Conservation (phyloP, 164 flowering plant species). For the Brasenia schreberi region DNA sequence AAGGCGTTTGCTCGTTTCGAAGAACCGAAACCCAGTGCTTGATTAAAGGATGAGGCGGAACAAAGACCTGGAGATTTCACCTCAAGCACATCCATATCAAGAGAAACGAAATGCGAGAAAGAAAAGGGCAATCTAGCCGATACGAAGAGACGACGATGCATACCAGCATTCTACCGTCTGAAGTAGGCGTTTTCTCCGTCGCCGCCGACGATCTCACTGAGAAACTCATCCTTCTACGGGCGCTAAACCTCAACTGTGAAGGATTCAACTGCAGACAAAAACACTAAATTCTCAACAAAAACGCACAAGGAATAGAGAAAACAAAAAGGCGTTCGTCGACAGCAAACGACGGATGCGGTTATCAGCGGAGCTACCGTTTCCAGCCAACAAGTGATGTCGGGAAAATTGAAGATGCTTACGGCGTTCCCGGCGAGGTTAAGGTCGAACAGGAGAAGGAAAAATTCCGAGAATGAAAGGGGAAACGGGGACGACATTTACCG, state of each 20-base stretch:
- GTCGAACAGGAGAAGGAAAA: too few relatives aligned
- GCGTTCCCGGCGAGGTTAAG: too few relatives aligned
- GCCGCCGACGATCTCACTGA: neutral
- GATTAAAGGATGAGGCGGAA: slow-evolving; percentile 92
- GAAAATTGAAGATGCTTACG: too few relatives aligned
- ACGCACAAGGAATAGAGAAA: neutral
- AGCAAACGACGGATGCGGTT: neutral
- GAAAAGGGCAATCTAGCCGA: neutral
- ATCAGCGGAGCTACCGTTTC: neutral
- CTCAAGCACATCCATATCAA: neutral
- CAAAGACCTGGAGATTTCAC: slow-evolving; percentile 46
- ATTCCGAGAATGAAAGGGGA: neutral
- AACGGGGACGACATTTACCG: neutral
- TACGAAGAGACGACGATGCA: neutral
- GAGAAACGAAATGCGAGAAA: neutral
- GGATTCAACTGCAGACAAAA: neutral
- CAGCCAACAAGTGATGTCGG: neutral
- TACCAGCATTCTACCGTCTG: neutral
- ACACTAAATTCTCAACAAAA: neutral
- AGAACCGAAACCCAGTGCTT: slow-evolving; percentile 97
- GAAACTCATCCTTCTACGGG: neutral
- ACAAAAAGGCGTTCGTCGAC: neutral
- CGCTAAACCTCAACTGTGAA: neutral
- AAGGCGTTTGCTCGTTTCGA: slow-evolving; percentile 86
- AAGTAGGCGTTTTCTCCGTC: neutral